Evolutionary conservation across 2,329 filamentous ascomycete genomes (phyloP), one percentile per base, ranked within the genome.

Genomic region (Onygenales sp.): DNA sequence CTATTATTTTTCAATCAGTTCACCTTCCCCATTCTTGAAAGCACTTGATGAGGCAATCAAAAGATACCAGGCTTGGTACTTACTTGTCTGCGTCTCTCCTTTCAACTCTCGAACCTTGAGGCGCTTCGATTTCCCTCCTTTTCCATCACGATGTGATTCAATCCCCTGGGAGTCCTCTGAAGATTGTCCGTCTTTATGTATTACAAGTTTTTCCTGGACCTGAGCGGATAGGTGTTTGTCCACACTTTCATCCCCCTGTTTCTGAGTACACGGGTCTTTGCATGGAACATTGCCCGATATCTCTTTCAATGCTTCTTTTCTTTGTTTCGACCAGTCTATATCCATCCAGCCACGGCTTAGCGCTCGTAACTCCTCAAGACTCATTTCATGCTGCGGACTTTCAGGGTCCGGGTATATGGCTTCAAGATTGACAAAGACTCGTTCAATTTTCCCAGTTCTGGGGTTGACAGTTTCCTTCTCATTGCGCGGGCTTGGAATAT

Each of bases 351-450:
- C 92, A 54, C 87, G 80, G 59, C 82, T 82, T 43, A 78, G 79
- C 33, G 92, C 92, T 72, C 90, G 83, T 21, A 98, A 73, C 71
- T 98, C 93, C 66, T 98, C 93, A 65, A 97, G 95, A 64, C 88
- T 92, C 57, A 87, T 79, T 69, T 96, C 92, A 35, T 83, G 83
- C 2, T 81, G 82, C 1, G 83, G 78, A 56, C 87, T 80, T 45
- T 85, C 80, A 21, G 82, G 81, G 41, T 85, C 85, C 7, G 90
- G 91, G 64, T 97, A 97, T 36, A 97, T 79, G 35, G 84, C 83
- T 66, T 90, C 84, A 50, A 97, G 77, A 64, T 95, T 84, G 66
- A 95, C 90, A 72, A 88, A 92, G 33, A 96, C 86, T 58, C 87
- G 83, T 69, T 97, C 92, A 63, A 82, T 82, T 72, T 86, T 89